Percentiles rank a stretch among this genome's conserved stretches.
phyloP scores from a whole-genome alignment of 805 yeast species.

The Cyberlindnera xylosilytica region DNA sequence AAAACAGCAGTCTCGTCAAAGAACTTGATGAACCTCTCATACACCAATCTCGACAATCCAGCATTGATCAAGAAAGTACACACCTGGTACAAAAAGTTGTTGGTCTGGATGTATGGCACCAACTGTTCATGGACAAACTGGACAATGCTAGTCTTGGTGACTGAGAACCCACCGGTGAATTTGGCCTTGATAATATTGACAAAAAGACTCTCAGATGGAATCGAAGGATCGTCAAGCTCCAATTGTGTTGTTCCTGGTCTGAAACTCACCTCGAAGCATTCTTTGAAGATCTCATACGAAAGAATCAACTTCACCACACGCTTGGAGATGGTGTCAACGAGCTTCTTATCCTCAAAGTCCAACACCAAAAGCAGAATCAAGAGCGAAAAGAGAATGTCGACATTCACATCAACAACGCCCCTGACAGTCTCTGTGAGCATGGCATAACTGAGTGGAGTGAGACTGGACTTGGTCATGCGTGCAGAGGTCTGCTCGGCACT shows the following conservation, averaged over 20 bases:
- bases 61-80: constrained; percentile 13
- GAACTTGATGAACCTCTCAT: constrained; percentile 18
- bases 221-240: constrained; percentile 22
- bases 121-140: constrained; percentile 15
- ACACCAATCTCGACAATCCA: constrained; percentile 12
- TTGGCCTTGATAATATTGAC: constrained; percentile 8
- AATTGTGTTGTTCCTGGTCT: constrained; percentile 8
- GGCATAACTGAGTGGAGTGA: constrained; percentile 23
- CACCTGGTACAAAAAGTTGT: constrained; percentile 17
- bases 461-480: constrained; percentile 14
- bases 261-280: constrained; percentile 18
- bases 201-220: constrained; percentile 14
- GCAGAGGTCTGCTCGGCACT: constrained; percentile 4
- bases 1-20: constrained; percentile 19
- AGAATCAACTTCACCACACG: constrained; percentile 19
- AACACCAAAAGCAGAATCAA: constrained; percentile 34
- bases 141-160: constrained; percentile 11
- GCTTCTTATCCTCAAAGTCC: constrained; percentile 33
- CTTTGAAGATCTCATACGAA: constrained; percentile 19
- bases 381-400: constrained; percentile 31
- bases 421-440: constrained; percentile 28
- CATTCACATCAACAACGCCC: constrained; percentile 29
- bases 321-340: constrained; percentile 15
- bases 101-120: constrained; percentile 19
- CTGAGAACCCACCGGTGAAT: constrained; percentile 17